Evolutionary conservation across 106 monocot species (phyloP), one percentile per base, ranked within the genome.

Genomic region (Dioscorea alata): DNA sequence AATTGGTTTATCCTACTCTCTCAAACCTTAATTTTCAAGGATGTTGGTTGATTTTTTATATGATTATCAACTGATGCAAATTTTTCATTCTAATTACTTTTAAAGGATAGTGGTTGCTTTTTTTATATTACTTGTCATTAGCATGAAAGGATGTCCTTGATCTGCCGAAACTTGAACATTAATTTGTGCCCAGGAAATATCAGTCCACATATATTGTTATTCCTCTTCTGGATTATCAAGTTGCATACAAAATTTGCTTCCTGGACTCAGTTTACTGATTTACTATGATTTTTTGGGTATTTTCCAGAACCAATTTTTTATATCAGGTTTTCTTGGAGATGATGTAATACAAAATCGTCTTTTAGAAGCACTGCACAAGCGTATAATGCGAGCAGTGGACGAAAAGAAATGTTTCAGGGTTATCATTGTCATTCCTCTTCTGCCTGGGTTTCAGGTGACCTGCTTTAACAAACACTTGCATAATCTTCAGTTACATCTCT

Each of bases 281-380:
- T 42, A 42, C 42, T 42, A 42, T 42, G 9, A 42, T 42, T 42
- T 28, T 10, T 42, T 42, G 18, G 8, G 18, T 65, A 35, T 75
- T 54, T 63, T 74, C 66, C 87, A 99, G 99, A 99, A 99, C 66
- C 99, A 99, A 63, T 99, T 99, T 99, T 99, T 99, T 63, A 90
- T 99, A 82, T 99, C 99, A 75, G 99, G 99, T 66, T 87, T 99
- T 65, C 77, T 87, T 19, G 92, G 93, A 75, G 99, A 99, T 78
- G 93, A 88, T 68, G 88, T 70, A 65, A 93, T 99, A 74, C 83
- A 80, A 51, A 99, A 99, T 33, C 99, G 99, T 71, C 75, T 99
- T 63, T 76, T 99, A 56, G 93, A 99, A 86, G 87, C 99, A 67
- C 49, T 99, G n/a, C 84, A 88, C 75, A 76, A 78, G 69, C 93